These are phyloP conservation scores for Ulota crispa DNA, from an alignment of 225 moss, liverwort and hornwort species.

Conservation along the genomic window DNA sequence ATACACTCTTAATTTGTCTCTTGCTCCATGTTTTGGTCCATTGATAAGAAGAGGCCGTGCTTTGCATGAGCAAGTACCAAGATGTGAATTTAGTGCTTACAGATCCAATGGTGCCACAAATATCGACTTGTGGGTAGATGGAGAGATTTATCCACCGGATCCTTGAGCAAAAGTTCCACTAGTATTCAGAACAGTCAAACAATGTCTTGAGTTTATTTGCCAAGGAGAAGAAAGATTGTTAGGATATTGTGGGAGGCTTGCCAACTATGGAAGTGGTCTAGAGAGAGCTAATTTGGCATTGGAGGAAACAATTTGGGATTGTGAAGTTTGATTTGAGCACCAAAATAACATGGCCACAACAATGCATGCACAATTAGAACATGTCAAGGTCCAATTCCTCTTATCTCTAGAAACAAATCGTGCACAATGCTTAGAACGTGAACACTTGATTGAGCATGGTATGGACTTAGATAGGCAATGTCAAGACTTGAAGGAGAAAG, in stretches of 20 bases:
- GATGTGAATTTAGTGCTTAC: background rate
- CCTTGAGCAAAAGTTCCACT: accelerated
- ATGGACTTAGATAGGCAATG: background rate
- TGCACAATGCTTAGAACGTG: too few relatives aligned
- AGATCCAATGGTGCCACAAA: background rate
- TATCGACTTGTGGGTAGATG: background rate
- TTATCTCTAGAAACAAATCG: background rate
- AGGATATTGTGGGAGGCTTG: background rate
- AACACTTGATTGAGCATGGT: too few relatives aligned
- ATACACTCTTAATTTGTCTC: background rate
- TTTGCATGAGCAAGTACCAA: background rate
- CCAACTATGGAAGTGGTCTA: background rate
- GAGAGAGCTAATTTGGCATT: background rate
- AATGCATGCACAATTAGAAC: background rate
- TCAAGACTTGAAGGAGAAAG: background rate
- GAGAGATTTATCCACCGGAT: background rate
- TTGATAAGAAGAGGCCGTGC: background rate
- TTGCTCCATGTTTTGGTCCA: background rate
- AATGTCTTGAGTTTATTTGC: background rate
- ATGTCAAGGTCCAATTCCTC: background rate
- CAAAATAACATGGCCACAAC: too few relatives aligned
- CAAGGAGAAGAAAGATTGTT: background rate
- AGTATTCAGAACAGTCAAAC: background rate
- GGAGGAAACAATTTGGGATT: background rate
- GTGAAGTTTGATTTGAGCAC: too few relatives aligned